These are phyloP conservation scores for Paramecium pentaurelia DNA, from an alignment of 73 alveolate genomes.

Conservation along the genomic window DNA sequence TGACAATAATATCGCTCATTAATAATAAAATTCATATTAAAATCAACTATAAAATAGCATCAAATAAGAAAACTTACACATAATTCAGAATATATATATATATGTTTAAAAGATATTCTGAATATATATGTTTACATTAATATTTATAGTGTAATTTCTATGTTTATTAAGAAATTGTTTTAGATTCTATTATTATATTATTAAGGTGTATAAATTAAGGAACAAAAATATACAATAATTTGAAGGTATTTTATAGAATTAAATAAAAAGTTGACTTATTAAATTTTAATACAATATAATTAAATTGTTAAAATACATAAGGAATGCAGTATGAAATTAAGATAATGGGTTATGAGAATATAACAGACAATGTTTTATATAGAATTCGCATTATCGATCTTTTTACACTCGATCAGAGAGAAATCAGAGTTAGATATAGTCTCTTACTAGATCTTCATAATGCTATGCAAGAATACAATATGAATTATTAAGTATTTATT, in stretches of 20 bases:
- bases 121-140: not conserved
- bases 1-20: not conserved
- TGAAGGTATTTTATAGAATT: not conserved
- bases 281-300: not conserved
- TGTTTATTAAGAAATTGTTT: not conserved
- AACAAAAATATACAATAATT: not conserved
- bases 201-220: not conserved
- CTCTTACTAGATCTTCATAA: not conserved
- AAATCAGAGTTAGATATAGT: constrained; percentile 45
- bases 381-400: not conserved
- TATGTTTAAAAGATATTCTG: not conserved
- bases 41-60: not conserved
- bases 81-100: not conserved
- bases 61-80: not conserved
- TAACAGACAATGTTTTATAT: not conserved
- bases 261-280: not conserved
- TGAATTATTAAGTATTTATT: not conserved
- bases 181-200: not conserved
- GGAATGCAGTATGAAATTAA: not conserved
- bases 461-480: not conserved
- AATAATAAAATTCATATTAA: not conserved
- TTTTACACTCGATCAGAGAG: not conserved
- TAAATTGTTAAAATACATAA: not conserved
- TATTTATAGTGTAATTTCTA: not conserved
- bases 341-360: not conserved